These are phyloP conservation scores for Trichaptum fuscoviolaceum DNA, from an alignment of 768 basidiomycete genomes.

Conservation along the genomic window DNA sequence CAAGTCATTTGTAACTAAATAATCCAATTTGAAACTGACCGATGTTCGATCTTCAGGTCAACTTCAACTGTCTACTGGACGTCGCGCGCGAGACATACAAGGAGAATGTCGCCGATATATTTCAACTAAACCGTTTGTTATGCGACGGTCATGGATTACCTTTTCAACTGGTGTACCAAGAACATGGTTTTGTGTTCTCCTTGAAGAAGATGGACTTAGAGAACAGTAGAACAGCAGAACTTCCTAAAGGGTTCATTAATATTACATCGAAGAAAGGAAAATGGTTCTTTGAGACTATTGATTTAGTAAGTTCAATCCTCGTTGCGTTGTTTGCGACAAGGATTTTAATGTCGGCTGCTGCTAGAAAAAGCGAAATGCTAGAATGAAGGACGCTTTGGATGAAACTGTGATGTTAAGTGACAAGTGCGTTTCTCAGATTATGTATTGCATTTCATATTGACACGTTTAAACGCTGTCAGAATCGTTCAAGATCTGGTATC, in stretches of 20 bases:
- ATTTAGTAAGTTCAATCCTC: conserved; percentile 50
- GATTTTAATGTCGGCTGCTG: neutral
- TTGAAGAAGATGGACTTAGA: conserved; percentile 66
- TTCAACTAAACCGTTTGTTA: conserved; percentile 54
- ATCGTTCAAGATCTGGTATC: conserved; percentile 75
- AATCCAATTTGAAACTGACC: neutral
- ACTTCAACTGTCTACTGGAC: conserved; percentile 79
- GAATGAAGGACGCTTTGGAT: conserved; percentile 88
- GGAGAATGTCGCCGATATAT: conserved; percentile 88
- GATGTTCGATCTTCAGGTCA: conserved; percentile 41
- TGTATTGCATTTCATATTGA: conserved; percentile 2
- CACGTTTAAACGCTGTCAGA: conserved; percentile 30
- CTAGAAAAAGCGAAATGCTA: conserved; percentile 82
- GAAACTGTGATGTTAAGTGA: conserved; percentile 86
- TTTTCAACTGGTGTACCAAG: conserved; percentile 63
- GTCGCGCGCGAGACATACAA: conserved; percentile 93
- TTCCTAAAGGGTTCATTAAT: conserved; percentile 72
- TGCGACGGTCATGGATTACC: conserved; percentile 62
- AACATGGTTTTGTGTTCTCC: conserved; percentile 66
- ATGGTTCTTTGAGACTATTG: conserved; percentile 73
- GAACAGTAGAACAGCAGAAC: conserved; percentile 37
- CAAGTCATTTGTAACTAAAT: conserved; percentile 1
- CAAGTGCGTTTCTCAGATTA: conserved; percentile 35
- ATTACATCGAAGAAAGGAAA: conserved; percentile 60
- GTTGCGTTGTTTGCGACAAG: neutral